Evolutionary conservation across 805 yeast species (phyloP).

Genomic region (Blastobotrys peoriensis): DNA sequence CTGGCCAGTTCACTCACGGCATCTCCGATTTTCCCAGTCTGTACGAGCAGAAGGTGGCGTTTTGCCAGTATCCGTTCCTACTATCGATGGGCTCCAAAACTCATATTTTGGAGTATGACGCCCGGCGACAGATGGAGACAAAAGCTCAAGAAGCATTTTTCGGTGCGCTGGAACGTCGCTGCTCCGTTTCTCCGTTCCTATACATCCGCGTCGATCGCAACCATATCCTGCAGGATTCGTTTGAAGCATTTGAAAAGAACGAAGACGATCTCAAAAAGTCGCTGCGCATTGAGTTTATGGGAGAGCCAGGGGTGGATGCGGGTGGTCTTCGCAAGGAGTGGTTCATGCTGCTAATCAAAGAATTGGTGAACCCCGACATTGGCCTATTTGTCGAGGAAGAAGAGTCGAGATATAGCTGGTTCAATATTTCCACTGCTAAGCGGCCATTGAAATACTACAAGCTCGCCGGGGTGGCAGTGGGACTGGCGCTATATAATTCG

Average conservation of each 20-base stretch:
- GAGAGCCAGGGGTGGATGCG: constrained; percentile 92
- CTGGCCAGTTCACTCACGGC: not conserved
- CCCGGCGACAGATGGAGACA: constrained; percentile 71
- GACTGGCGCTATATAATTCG: constrained; percentile 86
- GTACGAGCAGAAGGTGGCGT: constrained; percentile 37
- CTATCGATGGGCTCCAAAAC: constrained; percentile 79
- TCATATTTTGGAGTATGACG: constrained; percentile 73
- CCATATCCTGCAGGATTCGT: constrained; percentile 66
- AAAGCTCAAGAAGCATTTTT: constrained; percentile 88
- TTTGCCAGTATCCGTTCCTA: constrained; percentile 81
- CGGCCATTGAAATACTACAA: constrained; percentile 40
- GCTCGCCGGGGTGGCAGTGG: constrained; percentile 79
- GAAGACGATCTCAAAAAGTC: constrained; percentile 62
- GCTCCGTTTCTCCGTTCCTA: constrained; percentile 61
- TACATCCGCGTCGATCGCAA: constrained; percentile 63
- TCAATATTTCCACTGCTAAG: constrained; percentile 30
- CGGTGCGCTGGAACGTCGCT: constrained; percentile 57
- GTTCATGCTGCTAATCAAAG: constrained; percentile 70
- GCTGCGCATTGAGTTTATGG: constrained; percentile 68
- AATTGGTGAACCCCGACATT: constrained; percentile 60
- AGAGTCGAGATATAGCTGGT: constrained; percentile 74
- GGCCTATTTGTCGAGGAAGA: constrained; percentile 63
- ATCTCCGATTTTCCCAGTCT: constrained; percentile 3
- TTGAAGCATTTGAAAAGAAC: constrained; percentile 47
- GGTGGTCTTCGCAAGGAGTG: constrained; percentile 94